Base-by-base conservation (phyloP, 2,329 filamentous ascomycete genomes). In the Neofusicoccum kwambonambiense region DNA sequence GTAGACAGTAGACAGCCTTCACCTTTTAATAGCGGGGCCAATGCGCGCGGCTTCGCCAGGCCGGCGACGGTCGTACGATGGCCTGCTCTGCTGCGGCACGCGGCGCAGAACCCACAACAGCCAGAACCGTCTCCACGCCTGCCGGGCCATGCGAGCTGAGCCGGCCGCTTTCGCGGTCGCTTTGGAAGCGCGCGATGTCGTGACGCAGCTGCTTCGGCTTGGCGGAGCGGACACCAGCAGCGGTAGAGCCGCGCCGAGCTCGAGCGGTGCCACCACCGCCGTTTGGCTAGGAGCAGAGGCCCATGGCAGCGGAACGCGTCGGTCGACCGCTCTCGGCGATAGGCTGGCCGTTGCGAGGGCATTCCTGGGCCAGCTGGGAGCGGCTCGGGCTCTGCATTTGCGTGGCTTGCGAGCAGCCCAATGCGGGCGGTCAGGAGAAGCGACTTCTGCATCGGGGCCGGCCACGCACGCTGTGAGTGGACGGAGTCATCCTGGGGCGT, bases 261-360 rank as follows among this genome's bases (percentile, higher is more conserved):
- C 41, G 42, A 45, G 56, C 56, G 41, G 56, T 42, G 56, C 56
- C 54, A 34, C 42, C 56, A 35, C 42, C 41, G 56, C 56, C 56
- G 56, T 60, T 60, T 60, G 56, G 52, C 41, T 44, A 47, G 34
- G 8, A 7, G 22, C 22, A 19, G n/a, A 35, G 27, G 34, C n/a
- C 34, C 37, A 34, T 22, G 15, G 52, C 52, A 7, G 42, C 39
- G 56, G 56, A 47, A 12, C 11, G 31, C 42, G 31, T 47, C 42
- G 56, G 8, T n/a, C 56, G 42, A 37, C 56, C 56, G 56, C 56
- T 31, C 42, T 47, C 56, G n/a, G 31, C 56, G 41, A 60, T 47
- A 60, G 56, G 56, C 56, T 37, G 42, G 56, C 56, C 56, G 56
- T 60, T 60, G 56, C 41, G 56, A 60, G 56, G 56, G 52, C 42